These are phyloP conservation scores for Rhodotorula diobovata DNA, from an alignment of 768 basidiomycete species.

Conservation along the genomic window DNA sequence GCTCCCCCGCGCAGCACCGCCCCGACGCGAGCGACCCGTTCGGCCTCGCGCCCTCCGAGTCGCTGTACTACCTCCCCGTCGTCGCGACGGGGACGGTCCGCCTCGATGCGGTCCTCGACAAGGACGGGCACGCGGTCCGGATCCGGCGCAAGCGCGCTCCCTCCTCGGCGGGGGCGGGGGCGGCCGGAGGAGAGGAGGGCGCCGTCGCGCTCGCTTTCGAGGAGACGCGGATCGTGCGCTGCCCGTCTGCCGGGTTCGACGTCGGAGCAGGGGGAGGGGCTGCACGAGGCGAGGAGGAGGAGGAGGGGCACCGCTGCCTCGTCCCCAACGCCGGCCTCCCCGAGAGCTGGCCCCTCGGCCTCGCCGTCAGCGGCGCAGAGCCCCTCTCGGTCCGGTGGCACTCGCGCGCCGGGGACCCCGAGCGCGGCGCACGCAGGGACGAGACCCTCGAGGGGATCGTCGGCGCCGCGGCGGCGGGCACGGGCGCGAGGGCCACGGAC, in stretches of 20 bases:
- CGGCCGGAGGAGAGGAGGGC: background rate
- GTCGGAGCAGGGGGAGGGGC: background rate
- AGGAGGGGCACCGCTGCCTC: constrained; percentile 31
- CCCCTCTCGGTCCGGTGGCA: constrained; percentile 26
- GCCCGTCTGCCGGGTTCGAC: constrained; percentile 31
- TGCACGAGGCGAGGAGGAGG: background rate
- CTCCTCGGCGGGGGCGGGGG: too few species aligned
- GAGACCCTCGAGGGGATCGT: constrained; percentile 30
- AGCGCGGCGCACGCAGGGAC: background rate
- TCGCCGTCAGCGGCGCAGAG: constrained; percentile 20
- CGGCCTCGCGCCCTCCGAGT: constrained; percentile 25
- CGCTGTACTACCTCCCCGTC: constrained; percentile 38
- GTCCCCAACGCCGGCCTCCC: background rate
- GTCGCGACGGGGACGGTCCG: constrained; percentile 6
- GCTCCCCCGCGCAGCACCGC: too few species aligned
- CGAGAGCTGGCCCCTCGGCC: constrained; percentile 15
- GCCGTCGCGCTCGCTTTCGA: constrained; percentile 4
- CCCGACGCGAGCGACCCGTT: constrained; percentile 15
- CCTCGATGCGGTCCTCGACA: constrained; percentile 22
- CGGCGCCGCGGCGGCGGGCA: too few species aligned
- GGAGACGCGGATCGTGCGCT: constrained; percentile 15
- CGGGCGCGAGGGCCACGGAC: background rate
- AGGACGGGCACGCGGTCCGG: constrained; percentile 12
- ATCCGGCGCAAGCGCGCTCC: constrained; percentile 29
- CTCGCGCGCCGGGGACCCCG: constrained; percentile 7